Percentiles rank a stretch among this genome's conserved stretches.
Evolutionary conservation across 2,329 filamentous ascomycete species (phyloP).

Genomic region (Sclerotinia glacialis): DNA sequence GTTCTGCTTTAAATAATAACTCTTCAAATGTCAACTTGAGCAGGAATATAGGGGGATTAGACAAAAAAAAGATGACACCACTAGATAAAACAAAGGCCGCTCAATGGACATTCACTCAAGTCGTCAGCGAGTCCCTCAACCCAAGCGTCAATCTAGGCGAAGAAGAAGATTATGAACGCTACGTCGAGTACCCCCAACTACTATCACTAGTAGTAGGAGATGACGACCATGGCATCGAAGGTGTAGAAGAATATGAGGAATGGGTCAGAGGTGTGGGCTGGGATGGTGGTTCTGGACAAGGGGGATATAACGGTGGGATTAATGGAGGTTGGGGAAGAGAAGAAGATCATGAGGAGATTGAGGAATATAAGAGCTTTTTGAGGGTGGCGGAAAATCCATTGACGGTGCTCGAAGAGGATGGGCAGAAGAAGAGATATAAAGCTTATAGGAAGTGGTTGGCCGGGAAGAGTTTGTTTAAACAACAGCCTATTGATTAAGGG

Average conservation of each 20-base stretch:
- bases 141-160: slow-evolving; percentile 76
- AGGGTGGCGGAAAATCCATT: slow-evolving; percentile 77
- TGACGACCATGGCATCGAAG: slow-evolving; percentile 53
- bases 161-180: slow-evolving; percentile 81
- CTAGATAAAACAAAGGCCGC: slow-evolving; percentile 78
- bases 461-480: slow-evolving; percentile 95
- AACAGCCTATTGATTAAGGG: slow-evolving; percentile 58
- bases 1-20: background rate
- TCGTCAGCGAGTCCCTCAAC: slow-evolving; percentile 81
- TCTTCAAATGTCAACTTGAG: slow-evolving; percentile 34
- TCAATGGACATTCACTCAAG: slow-evolving; percentile 84
- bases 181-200: slow-evolving; percentile 84
- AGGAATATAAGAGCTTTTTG: slow-evolving; percentile 74
- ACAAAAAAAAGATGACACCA: slow-evolving; percentile 54
- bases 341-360: slow-evolving; percentile 52
- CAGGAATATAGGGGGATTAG: slow-evolving; percentile 24
- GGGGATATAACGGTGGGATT: slow-evolving; percentile 78
- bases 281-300: slow-evolving; percentile 56
- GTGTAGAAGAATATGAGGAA: slow-evolving; percentile 71
- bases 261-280: slow-evolving; percentile 58
- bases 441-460: slow-evolving; percentile 92
- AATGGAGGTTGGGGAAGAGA: slow-evolving; percentile 55
- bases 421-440: slow-evolving; percentile 91
- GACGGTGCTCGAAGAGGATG: slow-evolving; percentile 83
- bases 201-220: slow-evolving; percentile 77